Percentiles rank a stretch among this genome's conserved stretches.
phyloP scores from a whole-genome alignment of 495 filamentous ascomycete genomes.

The Annulohypoxylon maeteangense region DNA sequence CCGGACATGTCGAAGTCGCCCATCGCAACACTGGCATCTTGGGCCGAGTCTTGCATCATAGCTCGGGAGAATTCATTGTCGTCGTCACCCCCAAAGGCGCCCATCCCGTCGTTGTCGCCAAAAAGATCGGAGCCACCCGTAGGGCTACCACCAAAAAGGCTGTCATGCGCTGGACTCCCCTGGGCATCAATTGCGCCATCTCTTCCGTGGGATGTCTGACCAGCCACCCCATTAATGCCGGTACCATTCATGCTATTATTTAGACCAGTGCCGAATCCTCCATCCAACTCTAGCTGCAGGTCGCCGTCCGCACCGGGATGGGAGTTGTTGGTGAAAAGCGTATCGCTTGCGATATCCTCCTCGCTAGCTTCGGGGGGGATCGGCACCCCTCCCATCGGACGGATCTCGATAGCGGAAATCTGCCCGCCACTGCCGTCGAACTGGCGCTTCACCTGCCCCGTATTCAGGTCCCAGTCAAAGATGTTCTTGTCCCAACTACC shows the following conservation, averaged over 20 bases:
- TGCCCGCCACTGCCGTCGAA: constrained; percentile 84
- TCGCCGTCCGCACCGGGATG: constrained; percentile 48
- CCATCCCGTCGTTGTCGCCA: constrained; percentile 68
- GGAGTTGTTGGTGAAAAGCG: constrained; percentile 66
- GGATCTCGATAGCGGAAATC: constrained; percentile 86
- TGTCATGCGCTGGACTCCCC: constrained; percentile 80
- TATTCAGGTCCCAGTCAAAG: constrained; percentile 95
- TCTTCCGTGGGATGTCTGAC: constrained; percentile 41
- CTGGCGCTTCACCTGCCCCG: constrained; percentile 75
- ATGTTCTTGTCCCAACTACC: constrained; percentile 97
- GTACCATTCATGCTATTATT: constrained; percentile 26
- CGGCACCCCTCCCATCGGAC: constrained; percentile 78
- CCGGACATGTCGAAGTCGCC: constrained; percentile 46
- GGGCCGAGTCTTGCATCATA: constrained; percentile 68
- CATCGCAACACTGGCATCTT: constrained; percentile 53
- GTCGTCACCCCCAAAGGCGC: constrained; percentile 76
- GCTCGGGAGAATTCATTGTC: constrained; percentile 88
- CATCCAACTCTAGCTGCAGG: constrained; percentile 32
- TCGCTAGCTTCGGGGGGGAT: constrained; percentile 78
- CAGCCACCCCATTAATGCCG: constrained; percentile 35
- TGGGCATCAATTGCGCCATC: constrained; percentile 53
- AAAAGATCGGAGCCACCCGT: constrained; percentile 70
- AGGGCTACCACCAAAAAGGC: constrained; percentile 66
- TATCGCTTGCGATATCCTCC: constrained; percentile 67
- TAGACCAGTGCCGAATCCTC: constrained; percentile 17